These are phyloP conservation scores for Dryas octopetala DNA, from an alignment of 306 rosid species.

Conservation along the genomic window DNA sequence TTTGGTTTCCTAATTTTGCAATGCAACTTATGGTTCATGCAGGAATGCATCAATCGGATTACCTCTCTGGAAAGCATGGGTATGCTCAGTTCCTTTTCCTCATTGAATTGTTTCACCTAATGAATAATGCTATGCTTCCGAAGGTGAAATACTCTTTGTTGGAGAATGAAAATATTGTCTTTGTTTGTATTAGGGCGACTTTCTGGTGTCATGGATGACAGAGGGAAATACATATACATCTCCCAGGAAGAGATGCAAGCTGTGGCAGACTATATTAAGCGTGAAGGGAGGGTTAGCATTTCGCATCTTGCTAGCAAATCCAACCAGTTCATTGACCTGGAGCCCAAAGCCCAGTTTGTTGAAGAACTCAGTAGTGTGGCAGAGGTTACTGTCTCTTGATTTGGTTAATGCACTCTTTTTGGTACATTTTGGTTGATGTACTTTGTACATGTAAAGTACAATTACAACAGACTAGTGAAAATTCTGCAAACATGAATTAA, in stretches of 20 bases:
- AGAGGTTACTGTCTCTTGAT: slow-evolving; percentile 63
- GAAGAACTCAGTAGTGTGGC: slow-evolving; percentile 57
- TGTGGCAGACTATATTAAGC: slow-evolving; percentile 84
- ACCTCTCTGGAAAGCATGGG: slow-evolving; percentile 77
- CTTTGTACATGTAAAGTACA: neutral
- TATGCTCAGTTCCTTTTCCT: slow-evolving; percentile 34
- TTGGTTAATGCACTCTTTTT: neutral
- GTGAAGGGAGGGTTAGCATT: slow-evolving; percentile 92
- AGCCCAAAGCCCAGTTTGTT: slow-evolving; percentile 64
- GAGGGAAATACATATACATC: slow-evolving; percentile 92
- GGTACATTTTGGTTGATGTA: neutral
- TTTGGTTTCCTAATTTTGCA: slow-evolving; percentile 15
- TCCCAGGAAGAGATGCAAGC: slow-evolving; percentile 95
- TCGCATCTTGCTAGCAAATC: slow-evolving; percentile 94
- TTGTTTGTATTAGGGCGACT: slow-evolving; percentile 59
- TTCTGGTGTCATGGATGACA: slow-evolving; percentile 97
- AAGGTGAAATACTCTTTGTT: neutral
- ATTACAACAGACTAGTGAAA: neutral
- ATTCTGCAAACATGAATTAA: neutral
- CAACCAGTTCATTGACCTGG: slow-evolving; percentile 97
- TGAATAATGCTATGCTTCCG: neutral
- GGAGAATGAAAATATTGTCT: slow-evolving; percentile 7
- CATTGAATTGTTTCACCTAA: neutral
- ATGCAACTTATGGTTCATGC: slow-evolving; percentile 30
- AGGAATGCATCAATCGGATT: slow-evolving; percentile 97